Evolutionary conservation across 768 basidiomycete species (phyloP).

Genomic region (Lactarius trivialis): DNA sequence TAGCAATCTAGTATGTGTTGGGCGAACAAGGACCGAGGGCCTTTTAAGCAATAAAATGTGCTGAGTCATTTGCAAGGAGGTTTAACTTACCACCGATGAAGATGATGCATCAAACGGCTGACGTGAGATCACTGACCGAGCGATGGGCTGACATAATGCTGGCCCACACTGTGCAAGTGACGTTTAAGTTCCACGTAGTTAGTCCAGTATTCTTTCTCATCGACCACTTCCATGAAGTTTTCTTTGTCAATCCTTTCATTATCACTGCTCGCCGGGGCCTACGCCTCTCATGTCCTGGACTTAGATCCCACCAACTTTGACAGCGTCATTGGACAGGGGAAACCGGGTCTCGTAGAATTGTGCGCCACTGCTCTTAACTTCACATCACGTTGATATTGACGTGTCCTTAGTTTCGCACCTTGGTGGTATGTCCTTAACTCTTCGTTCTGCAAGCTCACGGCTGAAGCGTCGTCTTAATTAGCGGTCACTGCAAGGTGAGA

Average conservation of each 20-base stretch:
- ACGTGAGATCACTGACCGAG: background rate
- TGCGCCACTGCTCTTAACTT: constrained; percentile 37
- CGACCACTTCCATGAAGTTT: constrained; percentile 47
- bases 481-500: constrained; percentile 82
- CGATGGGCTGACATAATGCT: constrained; percentile 7
- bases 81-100: too few species aligned
- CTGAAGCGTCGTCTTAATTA: constrained; percentile 25
- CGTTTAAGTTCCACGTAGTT: constrained; percentile 11
- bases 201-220: background rate
- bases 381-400: background rate
- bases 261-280: constrained; percentile 47
- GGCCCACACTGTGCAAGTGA: too few species aligned
- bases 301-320: constrained; percentile 74
- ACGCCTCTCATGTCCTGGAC: constrained; percentile 80
- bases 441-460: background rate
- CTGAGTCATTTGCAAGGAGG: constrained; percentile 15
- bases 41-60: constrained; percentile 7
- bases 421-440: constrained; percentile 62
- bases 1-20: background rate
- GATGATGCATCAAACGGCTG: background rate
- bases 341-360: constrained; percentile 88
- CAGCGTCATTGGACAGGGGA: constrained; percentile 64
- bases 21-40: background rate
- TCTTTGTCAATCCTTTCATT: constrained; percentile 49
- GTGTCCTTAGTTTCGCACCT: constrained; percentile 60